A percentile compares a stretch with the other conserved stretches of the same genome.
These are phyloP conservation scores for Saccharomyces hybrid DNA, from an alignment of 1,139 yeast genomes.

Conservation along the genomic window DNA sequence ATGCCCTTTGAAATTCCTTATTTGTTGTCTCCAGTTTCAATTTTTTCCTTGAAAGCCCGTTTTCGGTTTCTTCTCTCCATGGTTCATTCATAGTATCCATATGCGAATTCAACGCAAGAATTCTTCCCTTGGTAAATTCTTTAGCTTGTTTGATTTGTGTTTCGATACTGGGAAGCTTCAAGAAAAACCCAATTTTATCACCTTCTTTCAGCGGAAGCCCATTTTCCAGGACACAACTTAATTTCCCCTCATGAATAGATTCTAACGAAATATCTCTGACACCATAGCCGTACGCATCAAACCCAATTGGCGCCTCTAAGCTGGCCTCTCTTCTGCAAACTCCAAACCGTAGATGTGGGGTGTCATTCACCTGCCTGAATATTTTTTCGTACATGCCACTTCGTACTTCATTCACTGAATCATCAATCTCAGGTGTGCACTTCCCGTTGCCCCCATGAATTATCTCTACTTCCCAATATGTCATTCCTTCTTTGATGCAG, in stretches of 20 bases:
- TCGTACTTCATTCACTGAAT: conserved; percentile 4
- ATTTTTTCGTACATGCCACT: conserved; percentile 11
- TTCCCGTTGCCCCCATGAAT: conserved; percentile 23
- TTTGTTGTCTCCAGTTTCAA: conserved; percentile 13
- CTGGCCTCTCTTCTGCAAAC: conserved; percentile 79
- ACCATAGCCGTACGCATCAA: conserved; percentile 91
- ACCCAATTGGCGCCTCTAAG: conserved; percentile 92
- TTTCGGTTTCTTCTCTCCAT: background rate
- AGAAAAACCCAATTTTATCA: conserved; percentile 73
- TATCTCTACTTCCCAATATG: conserved; percentile 58
- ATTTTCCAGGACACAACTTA: conserved; percentile 13
- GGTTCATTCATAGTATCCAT: background rate
- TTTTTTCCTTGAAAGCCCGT: conserved; percentile 8
- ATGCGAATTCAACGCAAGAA: conserved; percentile 21
- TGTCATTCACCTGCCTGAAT: conserved; percentile 21
- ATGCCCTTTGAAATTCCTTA: conserved; percentile 25
- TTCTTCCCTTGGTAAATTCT: conserved; percentile 30
- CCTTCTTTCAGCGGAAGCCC: conserved; percentile 48
- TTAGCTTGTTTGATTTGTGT: conserved; percentile 38
- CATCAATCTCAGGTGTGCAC: conserved; percentile 7
- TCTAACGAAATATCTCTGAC: conserved; percentile 78
- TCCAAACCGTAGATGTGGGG: conserved; percentile 73
- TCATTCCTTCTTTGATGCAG: conserved; percentile 68
- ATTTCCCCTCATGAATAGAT: conserved; percentile 46
- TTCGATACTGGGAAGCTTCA: conserved; percentile 53